Base-by-base conservation (phyloP, 139 green algal genomes). In the Chlamydomonas asymmetrica region DNA sequence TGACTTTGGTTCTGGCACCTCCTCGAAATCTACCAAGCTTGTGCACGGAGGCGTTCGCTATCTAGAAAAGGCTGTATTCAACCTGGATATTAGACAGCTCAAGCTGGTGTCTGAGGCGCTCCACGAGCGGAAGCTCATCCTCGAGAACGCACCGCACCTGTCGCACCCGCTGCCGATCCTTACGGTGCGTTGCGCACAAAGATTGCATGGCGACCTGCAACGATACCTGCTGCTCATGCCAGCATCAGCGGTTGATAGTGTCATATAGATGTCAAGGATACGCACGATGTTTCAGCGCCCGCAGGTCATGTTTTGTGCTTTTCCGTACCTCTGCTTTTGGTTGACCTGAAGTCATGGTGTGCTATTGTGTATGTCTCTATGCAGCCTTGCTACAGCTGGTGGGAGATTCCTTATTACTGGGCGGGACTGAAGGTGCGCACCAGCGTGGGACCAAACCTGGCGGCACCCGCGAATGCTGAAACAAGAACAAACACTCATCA, bases 391-490 rank as follows among this genome's bases (percentile, higher is more conserved):
- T 99, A 98, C 90, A 84, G 91, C 59, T 98, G 92, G 94, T 98
- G 90, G 92, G 96, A 99, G 90, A 84, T 98, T 63, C 95, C 96
- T 8, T 99, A 97, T 83, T 99, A 96, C 80, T 99, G 94, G 94
- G 79, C 86, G 6, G 94, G 94, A 2, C 82, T 98, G 45, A 97
- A 97, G 85, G 81, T 83, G 38, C 27, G 45, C 35, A 4, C 32
- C n/a, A n/a, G n/a, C n/a, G n/a, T n/a, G n/a, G n/a, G n/a, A n/a
- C n/a, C n/a, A n/a, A n/a, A n/a, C n/a, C n/a, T n/a, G n/a, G n/a
- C n/a, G n/a, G n/a, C n/a, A n/a, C n/a, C n/a, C n/a, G n/a, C n/a
- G n/a, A n/a, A n/a, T n/a, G n/a, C n/a, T n/a, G n/a, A n/a, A n/a
- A n/a, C n/a, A n/a, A n/a, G n/a, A n/a, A n/a, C n/a, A n/a, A n/a